These are phyloP conservation scores for Phytophthora hybrid DNA, from an alignment of 352 stramenopile genomes.

Conservation along the genomic window DNA sequence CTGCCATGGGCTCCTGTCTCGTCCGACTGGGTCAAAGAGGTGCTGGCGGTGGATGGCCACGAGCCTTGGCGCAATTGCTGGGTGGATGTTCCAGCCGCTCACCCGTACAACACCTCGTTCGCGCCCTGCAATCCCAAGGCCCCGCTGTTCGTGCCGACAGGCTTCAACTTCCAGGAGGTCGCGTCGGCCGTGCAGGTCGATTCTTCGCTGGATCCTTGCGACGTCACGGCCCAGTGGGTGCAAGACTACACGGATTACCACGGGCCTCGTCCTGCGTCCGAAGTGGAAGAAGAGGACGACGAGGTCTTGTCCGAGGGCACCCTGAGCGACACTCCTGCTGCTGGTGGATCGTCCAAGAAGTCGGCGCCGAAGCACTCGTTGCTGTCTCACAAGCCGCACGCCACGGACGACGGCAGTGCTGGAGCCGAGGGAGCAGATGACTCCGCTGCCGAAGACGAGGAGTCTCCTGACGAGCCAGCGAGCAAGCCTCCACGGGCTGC, in stretches of 20 bases:
- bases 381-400: no score
- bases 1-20: neutral
- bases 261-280: no score
- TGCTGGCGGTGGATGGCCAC: neutral
- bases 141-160: neutral
- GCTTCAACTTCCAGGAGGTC: neutral
- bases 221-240: neutral
- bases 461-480: no score
- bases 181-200: neutral
- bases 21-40: neutral
- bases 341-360: no score
- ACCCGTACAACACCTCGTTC: constrained; percentile 5
- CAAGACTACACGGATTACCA: neutral
- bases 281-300: neutral
- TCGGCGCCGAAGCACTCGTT: no score
- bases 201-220: neutral
- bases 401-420: no score
- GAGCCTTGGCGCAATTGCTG: constrained; percentile 11
- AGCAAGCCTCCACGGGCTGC: no score
- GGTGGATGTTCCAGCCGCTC: neutral
- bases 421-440: no score
- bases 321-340: no score
- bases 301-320: no score
- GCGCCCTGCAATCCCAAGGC: neutral
- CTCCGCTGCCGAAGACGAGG: no score